These are phyloP conservation scores for Allium sativum DNA, from an alignment of 106 monocot genomes.

Conservation along the genomic window DNA sequence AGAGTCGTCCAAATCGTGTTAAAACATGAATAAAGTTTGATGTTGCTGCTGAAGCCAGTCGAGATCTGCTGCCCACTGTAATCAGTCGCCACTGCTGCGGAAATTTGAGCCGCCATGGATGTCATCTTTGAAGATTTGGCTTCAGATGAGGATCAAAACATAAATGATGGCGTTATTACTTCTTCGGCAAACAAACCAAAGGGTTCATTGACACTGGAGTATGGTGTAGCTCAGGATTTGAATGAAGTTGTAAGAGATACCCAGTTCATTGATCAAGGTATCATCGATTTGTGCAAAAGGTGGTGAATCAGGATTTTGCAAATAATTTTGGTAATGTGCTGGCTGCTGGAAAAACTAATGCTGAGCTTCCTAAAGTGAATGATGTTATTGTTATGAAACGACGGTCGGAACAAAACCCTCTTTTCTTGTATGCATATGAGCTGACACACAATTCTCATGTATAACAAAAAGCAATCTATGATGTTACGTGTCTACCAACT, in stretches of 20 bases:
- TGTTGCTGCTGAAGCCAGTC: too few species aligned
- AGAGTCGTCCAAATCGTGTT: too few species aligned
- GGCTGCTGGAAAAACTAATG: conserved; percentile 16
- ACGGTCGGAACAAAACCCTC: too few species aligned
- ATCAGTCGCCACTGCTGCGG: too few species aligned
- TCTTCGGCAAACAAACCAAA: conserved; percentile 25
- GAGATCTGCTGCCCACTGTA: too few species aligned
- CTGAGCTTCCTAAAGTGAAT: conserved; percentile 21
- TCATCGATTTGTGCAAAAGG: conserved; percentile 6
- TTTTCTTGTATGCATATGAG: too few species aligned
- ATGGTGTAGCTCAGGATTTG: conserved; percentile 35
- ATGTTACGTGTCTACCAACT: too few species aligned
- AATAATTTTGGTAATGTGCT: conserved; percentile 7
- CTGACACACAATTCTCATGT: too few species aligned
- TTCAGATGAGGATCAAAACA: conserved; percentile 46
- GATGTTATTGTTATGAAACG: conserved; percentile 8
- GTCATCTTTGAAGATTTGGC: conserved; percentile 21
- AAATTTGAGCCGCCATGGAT: too few species aligned
- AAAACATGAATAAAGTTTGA: too few species aligned
- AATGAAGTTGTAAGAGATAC: conserved; percentile 28
- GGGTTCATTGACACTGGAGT: conserved; percentile 27
- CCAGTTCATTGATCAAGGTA: conserved; percentile 25
- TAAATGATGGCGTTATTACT: conserved; percentile 18
- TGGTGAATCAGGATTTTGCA: conserved; percentile 16
- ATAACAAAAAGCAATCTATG: too few species aligned